Conservation (phyloP, 2,329 filamentous ascomycete genomes). For the Hypoxylon sp. region DNA sequence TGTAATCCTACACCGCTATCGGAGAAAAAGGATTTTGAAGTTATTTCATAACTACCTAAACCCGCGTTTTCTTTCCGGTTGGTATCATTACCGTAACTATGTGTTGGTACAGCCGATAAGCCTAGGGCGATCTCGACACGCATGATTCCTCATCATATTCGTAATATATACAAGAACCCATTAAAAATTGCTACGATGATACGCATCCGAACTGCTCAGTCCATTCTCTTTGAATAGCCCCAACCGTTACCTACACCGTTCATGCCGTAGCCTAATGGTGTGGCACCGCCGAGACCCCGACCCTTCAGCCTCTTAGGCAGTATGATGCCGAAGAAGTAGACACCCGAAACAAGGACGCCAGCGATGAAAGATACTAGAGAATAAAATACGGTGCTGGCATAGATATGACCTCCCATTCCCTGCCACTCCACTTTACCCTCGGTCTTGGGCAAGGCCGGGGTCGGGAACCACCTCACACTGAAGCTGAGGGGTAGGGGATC, state of each 20-base stretch:
- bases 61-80: constrained; percentile 26
- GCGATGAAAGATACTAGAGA: constrained; percentile 71
- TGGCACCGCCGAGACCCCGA: constrained; percentile 68
- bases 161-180: constrained; percentile 38
- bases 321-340: constrained; percentile 73
- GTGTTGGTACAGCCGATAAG: constrained; percentile 40
- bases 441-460: constrained; percentile 76
- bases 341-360: constrained; percentile 67
- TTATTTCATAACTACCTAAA: constrained; percentile 25
- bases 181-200: not conserved
- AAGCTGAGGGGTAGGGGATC: constrained; percentile 85
- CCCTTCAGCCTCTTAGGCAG: constrained; percentile 68
- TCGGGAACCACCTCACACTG: constrained; percentile 89
- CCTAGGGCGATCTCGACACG: constrained; percentile 1
- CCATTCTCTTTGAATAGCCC: constrained; percentile 70
- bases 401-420: constrained; percentile 74
- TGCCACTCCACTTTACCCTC: constrained; percentile 76
- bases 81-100: constrained; percentile 39
- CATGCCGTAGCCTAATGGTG: constrained; percentile 70
- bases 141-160: constrained; percentile 25
- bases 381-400: constrained; percentile 75
- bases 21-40: constrained; percentile 1
- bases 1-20: not conserved
- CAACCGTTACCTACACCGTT: constrained; percentile 71
- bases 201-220: constrained; percentile 51